Base-by-base conservation (phyloP, 1,284 basidiomycete species). In the Irpex lacteus region DNA sequence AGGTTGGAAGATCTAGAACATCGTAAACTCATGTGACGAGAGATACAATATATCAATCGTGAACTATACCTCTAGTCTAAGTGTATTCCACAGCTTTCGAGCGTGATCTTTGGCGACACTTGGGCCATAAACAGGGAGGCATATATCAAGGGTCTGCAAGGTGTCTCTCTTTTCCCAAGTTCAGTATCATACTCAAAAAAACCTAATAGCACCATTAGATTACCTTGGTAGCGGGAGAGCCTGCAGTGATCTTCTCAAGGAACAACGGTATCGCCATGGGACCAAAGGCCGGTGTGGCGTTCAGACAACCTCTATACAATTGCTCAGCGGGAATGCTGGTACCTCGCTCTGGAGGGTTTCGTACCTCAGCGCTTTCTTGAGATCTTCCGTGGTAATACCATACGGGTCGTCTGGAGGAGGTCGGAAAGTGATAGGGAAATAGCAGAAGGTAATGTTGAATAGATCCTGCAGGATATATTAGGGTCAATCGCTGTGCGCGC, bases 341-440 rank as follows among this genome's bases (percentile, higher is more conserved):
- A 21, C n/a, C 50, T 19, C 52, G 4, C 26, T 26, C 26, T 4
- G 4, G 26, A 26, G 26, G 26, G 26, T 26, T 38, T 47, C 18
- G 15, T 70, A 91, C 92, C 89, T 82, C 15, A 99, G 82, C 0
- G 90, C 83, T 47, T 78, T 70, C 71, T 92, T 92, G 40, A 99
- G 84, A 72, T 98, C 93, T 53, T 97, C 94, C 0, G 93, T 84
- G 1, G 90, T 93, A 67, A 99, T 98, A 5, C 93, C 92, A 75
- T 97, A 97, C 3, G 96, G 95, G 72, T 98, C 96, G 70, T 96
- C 92, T 0, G 95, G 92, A 5, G 96, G 95, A 9, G 96, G 95
- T 60, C 92, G 87, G 80, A 98, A 99, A 0, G 95, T 95, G 69
- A 99, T 99, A 0, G 98, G 98, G 77, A 98, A 99, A 77, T 99